Evolutionary conservation across 1,139 yeast genomes (phyloP).

Genomic region (Candida glucosophila): DNA sequence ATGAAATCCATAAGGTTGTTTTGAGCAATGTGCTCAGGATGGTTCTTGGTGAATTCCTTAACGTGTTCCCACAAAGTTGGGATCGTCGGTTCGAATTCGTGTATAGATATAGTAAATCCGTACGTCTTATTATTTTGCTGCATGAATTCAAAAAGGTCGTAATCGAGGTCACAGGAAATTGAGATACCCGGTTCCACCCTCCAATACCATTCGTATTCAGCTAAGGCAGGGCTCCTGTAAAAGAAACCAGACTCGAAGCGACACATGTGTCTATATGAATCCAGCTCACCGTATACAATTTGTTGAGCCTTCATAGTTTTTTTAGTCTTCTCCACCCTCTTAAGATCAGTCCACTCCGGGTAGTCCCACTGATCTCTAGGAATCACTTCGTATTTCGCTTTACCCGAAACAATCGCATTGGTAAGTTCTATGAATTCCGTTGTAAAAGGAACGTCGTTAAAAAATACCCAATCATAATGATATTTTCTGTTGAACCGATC

Average conservation of each 20-base stretch:
- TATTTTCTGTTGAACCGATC: conserved; percentile 54
- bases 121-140: conserved; percentile 8
- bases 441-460: conserved; percentile 53
- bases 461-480: conserved; percentile 73
- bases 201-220: conserved; percentile 12
- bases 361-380: conserved; percentile 42
- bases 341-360: conserved; percentile 18
- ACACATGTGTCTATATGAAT: conserved; percentile 26
- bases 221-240: conserved; percentile 9
- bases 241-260: conserved; percentile 23
- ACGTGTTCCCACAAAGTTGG: conserved; percentile 14
- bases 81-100: conserved; percentile 14
- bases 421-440: conserved; percentile 38
- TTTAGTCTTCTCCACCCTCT: conserved; percentile 10
- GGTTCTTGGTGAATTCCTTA: conserved; percentile 11
- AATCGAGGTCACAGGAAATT: conserved; percentile 11
- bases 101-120: conserved; percentile 11
- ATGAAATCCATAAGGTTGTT: conserved; percentile 6
- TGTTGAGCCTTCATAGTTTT: conserved; percentile 14
- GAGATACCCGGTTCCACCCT: conserved; percentile 9
- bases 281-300: conserved; percentile 30
- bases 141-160: conserved; percentile 14
- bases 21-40: conserved; percentile 7
- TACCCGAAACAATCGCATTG: conserved; percentile 36
- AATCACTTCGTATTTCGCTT: conserved; percentile 36